Evolutionary conservation across 2,329 filamentous ascomycete genomes (phyloP), one percentile per base, ranked within the genome.

Genomic region (Cladosporium sp.): DNA sequence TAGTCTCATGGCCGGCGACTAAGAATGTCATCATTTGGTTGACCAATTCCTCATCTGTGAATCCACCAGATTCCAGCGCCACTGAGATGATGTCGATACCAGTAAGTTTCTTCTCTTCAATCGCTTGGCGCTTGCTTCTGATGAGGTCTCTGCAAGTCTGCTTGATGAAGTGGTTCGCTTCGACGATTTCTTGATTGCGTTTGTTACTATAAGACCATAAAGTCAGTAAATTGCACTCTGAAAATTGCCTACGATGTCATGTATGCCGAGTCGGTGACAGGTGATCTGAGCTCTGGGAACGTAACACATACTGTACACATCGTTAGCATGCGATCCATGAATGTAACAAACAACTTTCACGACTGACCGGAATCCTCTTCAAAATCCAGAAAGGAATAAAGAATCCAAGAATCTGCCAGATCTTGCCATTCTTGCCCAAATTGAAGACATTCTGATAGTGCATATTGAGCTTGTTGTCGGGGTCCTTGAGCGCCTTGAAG

Each of bases 21-120:
- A 66, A 32, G 65, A 66, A 66, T 21, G 65, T 95, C 91, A 96
- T 95, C 75, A 95, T 86, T 78, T 96, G 92, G 76, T 95, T 90
- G 41, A 92, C 86, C n/a, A 96, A 85, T 67, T 92, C 88, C 59
- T 92, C 90, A 68, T 95, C 91, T 14, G 80, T 85, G 78, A 96
- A 95, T 6, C 83, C 87, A 57, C 90, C 91, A 47, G 88, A 92
- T 74, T 89, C 86, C 58, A 96, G 81, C 18, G 92, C 92, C 0
- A 94, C 90, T 0, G 90, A 92, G 38, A 96, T 82, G 66, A 97
- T 95, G 76, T 96, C 92, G 8, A 85, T 80, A 51, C 78, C 78
- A 14, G 68, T 70, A 21, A 70, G 69, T 47, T 72, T 71, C 62
- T 72, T 68, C 36, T 80, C 78, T 64, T 80, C 78, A 26, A 89